Conservation (phyloP, 331 rosid genomes). For the Arachis monticola region DNA sequence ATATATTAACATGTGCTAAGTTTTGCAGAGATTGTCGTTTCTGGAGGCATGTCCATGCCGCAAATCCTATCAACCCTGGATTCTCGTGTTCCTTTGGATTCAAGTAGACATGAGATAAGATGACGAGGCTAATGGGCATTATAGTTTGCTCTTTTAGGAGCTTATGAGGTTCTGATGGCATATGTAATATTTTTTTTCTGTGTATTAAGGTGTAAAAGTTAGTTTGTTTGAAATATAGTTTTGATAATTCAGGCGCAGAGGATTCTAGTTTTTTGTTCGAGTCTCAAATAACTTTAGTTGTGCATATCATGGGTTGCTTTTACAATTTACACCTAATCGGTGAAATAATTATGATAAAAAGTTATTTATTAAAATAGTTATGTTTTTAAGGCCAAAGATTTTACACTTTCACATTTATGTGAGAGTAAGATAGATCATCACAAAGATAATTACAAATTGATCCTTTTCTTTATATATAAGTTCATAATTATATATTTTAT, state of each 20-base stretch:
- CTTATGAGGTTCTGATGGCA: constrained; percentile 40
- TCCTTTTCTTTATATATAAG: too few relatives aligned
- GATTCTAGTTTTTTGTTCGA: constrained; percentile 8
- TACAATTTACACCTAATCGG: too few relatives aligned
- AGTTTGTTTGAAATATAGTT: constrained; percentile 52
- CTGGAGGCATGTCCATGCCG: constrained; percentile 99
- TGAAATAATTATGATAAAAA: too few relatives aligned
- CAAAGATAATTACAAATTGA: too few relatives aligned
- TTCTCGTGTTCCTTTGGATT: constrained; percentile 52
- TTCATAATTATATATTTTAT: too few relatives aligned
- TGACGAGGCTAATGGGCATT: constrained; percentile 52
- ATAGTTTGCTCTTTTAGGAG: constrained; percentile 32
- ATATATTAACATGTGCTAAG: constrained; percentile 3
- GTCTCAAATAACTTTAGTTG: constrained; percentile 4
- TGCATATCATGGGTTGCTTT: constrained; percentile 5
- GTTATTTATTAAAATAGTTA: too few relatives aligned
- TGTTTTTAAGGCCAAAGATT: too few relatives aligned
- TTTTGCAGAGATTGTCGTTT: constrained; percentile 92
- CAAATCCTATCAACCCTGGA: constrained; percentile 81
- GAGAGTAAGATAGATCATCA: too few relatives aligned
- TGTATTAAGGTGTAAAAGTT: constrained; percentile 53
- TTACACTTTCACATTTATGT: too few relatives aligned
- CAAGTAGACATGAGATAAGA: constrained; percentile 52
- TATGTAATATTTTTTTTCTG: constrained; percentile 52
- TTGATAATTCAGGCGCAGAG: constrained; percentile 39